Percentiles rank a stretch among this genome's conserved stretches.
phyloP scores from a whole-genome alignment of 148 eudicot species.

The Rhododendron griersonianum region DNA sequence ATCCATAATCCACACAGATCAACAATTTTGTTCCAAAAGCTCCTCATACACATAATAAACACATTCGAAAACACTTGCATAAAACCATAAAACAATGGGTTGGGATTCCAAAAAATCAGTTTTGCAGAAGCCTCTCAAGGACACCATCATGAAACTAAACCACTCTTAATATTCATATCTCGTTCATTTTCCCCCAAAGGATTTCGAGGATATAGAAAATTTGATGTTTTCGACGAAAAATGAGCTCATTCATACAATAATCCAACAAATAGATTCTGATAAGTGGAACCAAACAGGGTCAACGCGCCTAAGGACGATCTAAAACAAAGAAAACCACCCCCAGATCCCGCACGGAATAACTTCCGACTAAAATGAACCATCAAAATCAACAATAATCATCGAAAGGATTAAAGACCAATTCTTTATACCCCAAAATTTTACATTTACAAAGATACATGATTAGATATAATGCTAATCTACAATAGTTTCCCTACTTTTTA shows the following conservation, averaged over 20 bases:
- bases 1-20: background rate
- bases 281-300: background rate
- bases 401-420: background rate
- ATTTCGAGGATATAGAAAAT: background rate
- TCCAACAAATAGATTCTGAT: background rate
- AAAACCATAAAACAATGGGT: background rate
- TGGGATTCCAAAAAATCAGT: background rate
- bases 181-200: background rate
- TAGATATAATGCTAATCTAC: background rate
- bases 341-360: background rate
- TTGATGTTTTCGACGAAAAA: background rate
- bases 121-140: background rate
- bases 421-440: background rate
- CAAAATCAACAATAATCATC: background rate
- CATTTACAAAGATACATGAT: background rate
- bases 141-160: background rate
- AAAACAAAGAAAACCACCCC: background rate
- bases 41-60: background rate
- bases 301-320: background rate
- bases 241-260: background rate
- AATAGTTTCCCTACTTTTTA: background rate
- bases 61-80: background rate
- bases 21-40: background rate
- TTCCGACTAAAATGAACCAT: background rate
- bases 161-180: background rate